A percentile compares a stretch with the other conserved stretches of the same genome.
Conservation (phyloP, 192 early-diverging fungal species). For the Backusella sp. region DNA sequence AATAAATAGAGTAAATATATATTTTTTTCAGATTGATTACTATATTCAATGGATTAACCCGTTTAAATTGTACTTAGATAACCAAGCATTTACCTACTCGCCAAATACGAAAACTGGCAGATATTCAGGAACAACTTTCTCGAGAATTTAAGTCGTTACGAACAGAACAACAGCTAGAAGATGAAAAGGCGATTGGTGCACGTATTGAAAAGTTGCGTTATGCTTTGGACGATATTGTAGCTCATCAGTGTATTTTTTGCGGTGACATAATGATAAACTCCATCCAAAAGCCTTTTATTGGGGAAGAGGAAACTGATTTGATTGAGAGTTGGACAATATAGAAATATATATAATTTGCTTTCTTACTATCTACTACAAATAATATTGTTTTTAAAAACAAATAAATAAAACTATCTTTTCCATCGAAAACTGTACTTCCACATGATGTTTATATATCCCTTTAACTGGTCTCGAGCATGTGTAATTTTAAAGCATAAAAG, state of each 20-base stretch:
- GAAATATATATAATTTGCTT: background rate
- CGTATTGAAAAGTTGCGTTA: conserved; percentile 48
- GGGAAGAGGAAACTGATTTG: conserved; percentile 44
- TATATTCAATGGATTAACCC: background rate
- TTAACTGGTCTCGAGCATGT: too few relatives aligned
- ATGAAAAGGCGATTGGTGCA: conserved; percentile 46
- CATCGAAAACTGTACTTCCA: background rate
- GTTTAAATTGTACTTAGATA: conserved; percentile 15
- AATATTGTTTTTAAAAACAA: background rate
- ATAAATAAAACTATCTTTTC: background rate
- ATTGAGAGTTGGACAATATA: conserved; percentile 64
- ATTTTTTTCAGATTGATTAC: background rate
- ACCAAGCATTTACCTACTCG: conserved; percentile 45
- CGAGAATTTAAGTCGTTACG: conserved; percentile 34
- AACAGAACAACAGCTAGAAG: conserved; percentile 32
- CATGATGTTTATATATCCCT: background rate
- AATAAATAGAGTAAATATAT: conserved; percentile 58
- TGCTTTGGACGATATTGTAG: conserved; percentile 74
- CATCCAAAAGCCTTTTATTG: conserved; percentile 79
- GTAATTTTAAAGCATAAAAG: too few relatives aligned
- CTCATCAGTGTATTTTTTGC: conserved; percentile 87
- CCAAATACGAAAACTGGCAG: conserved; percentile 48
- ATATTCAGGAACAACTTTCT: conserved; percentile 61
- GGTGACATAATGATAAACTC: conserved; percentile 93
- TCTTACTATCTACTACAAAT: too few relatives aligned